Conservation (phyloP, 768 basidiomycete genomes). For the Lenzites betulinus region DNA sequence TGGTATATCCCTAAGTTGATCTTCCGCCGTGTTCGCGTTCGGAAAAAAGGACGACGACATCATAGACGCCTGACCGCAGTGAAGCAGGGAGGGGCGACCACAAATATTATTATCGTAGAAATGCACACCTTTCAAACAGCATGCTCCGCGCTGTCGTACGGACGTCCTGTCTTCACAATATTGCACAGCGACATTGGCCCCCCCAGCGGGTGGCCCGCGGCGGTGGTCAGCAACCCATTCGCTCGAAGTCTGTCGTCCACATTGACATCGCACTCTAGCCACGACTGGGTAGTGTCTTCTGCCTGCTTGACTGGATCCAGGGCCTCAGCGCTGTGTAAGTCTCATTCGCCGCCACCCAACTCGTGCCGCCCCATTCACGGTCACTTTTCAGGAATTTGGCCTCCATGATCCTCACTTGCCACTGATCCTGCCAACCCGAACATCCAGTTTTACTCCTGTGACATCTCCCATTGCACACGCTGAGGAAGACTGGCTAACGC, state of each 20-base stretch:
- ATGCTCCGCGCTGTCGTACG: no score
- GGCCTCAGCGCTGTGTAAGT: constrained; percentile 18
- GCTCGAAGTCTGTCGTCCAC: constrained; percentile 13
- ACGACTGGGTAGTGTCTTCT: not conserved
- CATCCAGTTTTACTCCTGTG: constrained; percentile 18
- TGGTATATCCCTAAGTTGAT: no score
- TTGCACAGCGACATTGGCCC: no score
- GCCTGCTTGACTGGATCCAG: constrained; percentile 9
- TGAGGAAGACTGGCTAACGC: constrained; percentile 2
- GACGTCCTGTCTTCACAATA: no score
- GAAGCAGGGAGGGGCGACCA: no score
- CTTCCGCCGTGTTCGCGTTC: no score
- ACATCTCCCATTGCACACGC: constrained; percentile 33
- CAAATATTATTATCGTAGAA: no score
- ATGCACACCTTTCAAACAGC: no score
- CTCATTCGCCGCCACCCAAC: no score
- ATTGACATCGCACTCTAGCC: constrained; percentile 4
- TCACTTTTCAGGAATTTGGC: constrained; percentile 37
- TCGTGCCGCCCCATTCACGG: not conserved
- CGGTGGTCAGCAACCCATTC: not conserved
- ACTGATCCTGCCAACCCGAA: constrained; percentile 47
- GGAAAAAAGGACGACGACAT: no score
- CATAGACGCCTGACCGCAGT: no score
- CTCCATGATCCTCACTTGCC: constrained; percentile 44
- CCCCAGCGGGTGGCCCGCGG: no score